These are phyloP conservation scores for Lyophyllum decastes DNA, from an alignment of 768 basidiomycete genomes.

Conservation along the genomic window DNA sequence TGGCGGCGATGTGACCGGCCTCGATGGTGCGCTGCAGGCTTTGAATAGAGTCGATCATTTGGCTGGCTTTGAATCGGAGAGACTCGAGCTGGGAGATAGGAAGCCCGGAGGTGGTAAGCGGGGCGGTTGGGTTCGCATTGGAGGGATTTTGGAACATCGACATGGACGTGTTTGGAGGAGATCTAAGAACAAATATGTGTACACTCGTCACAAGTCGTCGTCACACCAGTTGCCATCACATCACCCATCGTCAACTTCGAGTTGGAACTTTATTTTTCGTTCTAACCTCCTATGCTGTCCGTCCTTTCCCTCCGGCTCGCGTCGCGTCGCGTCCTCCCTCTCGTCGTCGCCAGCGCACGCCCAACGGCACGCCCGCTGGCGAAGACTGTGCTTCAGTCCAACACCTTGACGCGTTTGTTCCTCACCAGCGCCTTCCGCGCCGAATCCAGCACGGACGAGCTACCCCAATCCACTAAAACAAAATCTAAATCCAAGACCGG, in stretches of 20 bases:
- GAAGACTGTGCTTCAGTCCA: constrained; percentile 7
- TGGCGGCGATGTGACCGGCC: constrained; percentile 51
- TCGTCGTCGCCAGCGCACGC: background rate
- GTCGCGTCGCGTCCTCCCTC: constrained; percentile 6
- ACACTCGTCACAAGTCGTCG: background rate
- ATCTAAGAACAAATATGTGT: background rate
- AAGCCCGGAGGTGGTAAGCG: constrained; percentile 32
- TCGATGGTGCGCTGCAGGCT: constrained; percentile 66
- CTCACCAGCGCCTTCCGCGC: constrained; percentile 12
- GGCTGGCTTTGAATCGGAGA: constrained; percentile 71
- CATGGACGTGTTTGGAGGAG: background rate
- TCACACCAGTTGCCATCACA: background rate
- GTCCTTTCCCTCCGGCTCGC: constrained; percentile 11
- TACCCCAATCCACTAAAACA: background rate
- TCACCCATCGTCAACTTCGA: background rate
- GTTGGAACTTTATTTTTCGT: background rate
- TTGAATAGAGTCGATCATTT: constrained; percentile 78
- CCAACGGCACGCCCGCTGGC: background rate
- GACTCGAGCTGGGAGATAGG: constrained; percentile 77
- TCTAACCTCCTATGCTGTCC: constrained; percentile 11
- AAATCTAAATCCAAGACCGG: constrained; percentile 2
- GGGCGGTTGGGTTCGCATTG: background rate
- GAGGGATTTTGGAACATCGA: background rate
- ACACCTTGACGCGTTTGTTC: constrained; percentile 19
- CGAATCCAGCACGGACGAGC: background rate